Percentiles rank a stretch among this genome's conserved stretches.
Conservation (phyloP, 169 alveolate genomes). For the Theileria parva region DNA sequence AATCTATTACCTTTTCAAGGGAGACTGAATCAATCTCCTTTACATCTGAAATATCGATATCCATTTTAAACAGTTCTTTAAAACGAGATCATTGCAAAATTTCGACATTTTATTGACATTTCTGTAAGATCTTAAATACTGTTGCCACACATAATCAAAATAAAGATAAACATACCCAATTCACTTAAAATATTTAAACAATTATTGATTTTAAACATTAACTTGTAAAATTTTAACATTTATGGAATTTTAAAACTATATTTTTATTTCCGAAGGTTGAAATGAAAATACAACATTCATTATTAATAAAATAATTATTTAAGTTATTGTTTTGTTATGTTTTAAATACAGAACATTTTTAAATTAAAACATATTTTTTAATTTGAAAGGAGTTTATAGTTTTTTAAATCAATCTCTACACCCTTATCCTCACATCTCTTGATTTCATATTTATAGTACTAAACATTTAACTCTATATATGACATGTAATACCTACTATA, state of each 20-base stretch:
- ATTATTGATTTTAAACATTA: too few relatives aligned
- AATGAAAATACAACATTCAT: not conserved
- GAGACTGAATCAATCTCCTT: constrained; percentile 43
- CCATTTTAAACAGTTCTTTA: constrained; percentile 14
- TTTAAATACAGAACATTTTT: not conserved
- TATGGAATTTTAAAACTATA: too few relatives aligned
- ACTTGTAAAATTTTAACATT: too few relatives aligned
- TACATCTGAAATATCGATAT: not conserved
- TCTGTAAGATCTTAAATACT: not conserved
- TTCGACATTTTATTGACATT: not conserved
- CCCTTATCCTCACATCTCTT: not conserved
- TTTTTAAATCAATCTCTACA: not conserved
- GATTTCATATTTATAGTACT: not conserved
- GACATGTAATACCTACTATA: not conserved
- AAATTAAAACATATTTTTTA: not conserved
- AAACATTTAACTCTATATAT: too few relatives aligned
- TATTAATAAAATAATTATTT: too few relatives aligned
- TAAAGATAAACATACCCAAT: not conserved
- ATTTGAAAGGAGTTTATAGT: too few relatives aligned
- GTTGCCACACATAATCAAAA: not conserved
- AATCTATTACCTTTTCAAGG: constrained; percentile 49
- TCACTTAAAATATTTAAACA: not conserved
- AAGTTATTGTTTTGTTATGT: not conserved
- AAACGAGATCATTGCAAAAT: not conserved
- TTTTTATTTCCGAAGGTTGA: not conserved